Evolutionary conservation across 345 rosid genomes (phyloP).

Genomic region (Camelina hispida): DNA sequence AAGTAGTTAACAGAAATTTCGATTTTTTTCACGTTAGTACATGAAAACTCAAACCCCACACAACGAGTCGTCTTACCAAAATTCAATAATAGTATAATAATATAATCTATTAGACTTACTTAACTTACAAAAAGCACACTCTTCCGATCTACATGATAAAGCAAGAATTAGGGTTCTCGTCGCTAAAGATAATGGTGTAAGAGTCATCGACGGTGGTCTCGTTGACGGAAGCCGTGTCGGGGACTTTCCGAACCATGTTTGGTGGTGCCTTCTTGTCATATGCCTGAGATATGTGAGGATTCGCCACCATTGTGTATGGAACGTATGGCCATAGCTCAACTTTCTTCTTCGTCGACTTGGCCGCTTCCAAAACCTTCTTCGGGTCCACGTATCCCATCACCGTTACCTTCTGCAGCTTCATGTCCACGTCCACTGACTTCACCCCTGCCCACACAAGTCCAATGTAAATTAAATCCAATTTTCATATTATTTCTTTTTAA

Average conservation of each 20-base stretch:
- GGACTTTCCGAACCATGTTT: constrained; percentile 67
- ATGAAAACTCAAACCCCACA: not conserved
- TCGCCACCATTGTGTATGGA: constrained; percentile 64
- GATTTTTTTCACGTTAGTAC: not conserved
- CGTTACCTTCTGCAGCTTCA: constrained; percentile 80
- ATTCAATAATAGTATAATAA: not conserved
- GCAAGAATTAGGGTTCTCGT: constrained; percentile 85
- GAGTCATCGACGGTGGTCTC: constrained; percentile 68
- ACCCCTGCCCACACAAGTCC: constrained; percentile 51
- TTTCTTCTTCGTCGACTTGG: constrained; percentile 82
- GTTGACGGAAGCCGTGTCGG: constrained; percentile 52
- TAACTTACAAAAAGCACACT: not conserved
- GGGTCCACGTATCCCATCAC: constrained; percentile 71
- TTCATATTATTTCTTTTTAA: not conserved
- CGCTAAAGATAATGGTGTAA: constrained; percentile 75
- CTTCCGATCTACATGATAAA: constrained; percentile 53
- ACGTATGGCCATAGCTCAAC: constrained; percentile 94
- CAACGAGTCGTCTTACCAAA: not conserved
- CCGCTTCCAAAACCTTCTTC: constrained; percentile 71
- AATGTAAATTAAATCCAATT: not conserved
- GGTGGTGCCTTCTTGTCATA: constrained; percentile 95
- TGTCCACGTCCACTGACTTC: constrained; percentile 76
- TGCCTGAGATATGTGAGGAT: constrained; percentile 80
- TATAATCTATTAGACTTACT: not conserved
- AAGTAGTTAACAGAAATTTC: not conserved